Conservation (phyloP, 1,139 yeast species). For the Yamadazyma blattariae region DNA sequence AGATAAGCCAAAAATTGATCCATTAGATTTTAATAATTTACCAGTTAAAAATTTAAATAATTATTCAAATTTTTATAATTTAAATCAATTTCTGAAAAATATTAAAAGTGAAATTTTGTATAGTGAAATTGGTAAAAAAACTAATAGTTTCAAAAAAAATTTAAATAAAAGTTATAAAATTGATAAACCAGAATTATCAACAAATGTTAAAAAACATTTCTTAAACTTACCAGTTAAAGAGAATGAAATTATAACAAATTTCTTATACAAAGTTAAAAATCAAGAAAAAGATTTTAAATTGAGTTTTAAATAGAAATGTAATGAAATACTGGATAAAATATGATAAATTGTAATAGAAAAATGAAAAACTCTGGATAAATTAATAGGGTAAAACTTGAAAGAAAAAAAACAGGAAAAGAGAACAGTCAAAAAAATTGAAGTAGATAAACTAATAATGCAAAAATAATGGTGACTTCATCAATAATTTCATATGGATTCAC, state of each 20-base stretch:
- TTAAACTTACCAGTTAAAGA: slow-evolving; percentile 61
- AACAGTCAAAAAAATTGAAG: too few relatives aligned
- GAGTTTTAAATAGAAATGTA: slow-evolving; percentile 21
- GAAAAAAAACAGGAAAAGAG: too few relatives aligned
- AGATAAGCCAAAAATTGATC: slow-evolving; percentile 46
- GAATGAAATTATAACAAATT: slow-evolving; percentile 74
- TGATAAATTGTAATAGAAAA: too few relatives aligned
- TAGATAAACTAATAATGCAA: too few relatives aligned
- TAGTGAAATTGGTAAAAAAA: slow-evolving; percentile 63
- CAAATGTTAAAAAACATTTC: slow-evolving; percentile 61
- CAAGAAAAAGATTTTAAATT: slow-evolving; percentile 52
- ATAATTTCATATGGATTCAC: too few relatives aligned
- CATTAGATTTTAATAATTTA: slow-evolving; percentile 59
- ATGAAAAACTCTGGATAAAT: too few relatives aligned
- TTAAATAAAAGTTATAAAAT: slow-evolving; percentile 32
- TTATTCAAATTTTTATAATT: slow-evolving; percentile 53
- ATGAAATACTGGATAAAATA: too few relatives aligned
- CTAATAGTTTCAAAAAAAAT: slow-evolving; percentile 42
- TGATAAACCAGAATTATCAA: slow-evolving; percentile 53
- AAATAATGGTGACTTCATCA: too few relatives aligned
- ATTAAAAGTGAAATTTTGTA: slow-evolving; percentile 59
- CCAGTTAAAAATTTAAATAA: slow-evolving; percentile 54
- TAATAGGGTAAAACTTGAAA: too few relatives aligned
- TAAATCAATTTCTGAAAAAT: slow-evolving; percentile 51
- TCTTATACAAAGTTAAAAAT: slow-evolving; percentile 70